Evolutionary conservation across 2,329 filamentous ascomycete species (phyloP).

Genomic region (Chaetothyriales sp.): DNA sequence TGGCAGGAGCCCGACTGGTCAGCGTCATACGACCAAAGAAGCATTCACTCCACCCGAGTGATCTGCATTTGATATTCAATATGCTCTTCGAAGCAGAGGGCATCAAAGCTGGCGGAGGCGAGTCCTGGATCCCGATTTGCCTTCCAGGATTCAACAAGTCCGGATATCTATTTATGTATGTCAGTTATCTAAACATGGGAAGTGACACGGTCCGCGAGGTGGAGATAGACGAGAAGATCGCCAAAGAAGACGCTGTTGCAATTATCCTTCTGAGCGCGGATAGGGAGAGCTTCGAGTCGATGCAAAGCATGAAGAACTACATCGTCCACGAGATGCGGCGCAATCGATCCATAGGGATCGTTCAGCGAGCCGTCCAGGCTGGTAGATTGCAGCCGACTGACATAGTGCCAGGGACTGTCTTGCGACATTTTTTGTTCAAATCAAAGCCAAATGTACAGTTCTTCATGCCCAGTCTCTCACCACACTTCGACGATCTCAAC

Average conservation of each 20-base stretch:
- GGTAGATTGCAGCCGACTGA: slow-evolving; percentile 60
- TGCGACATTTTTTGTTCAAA: slow-evolving; percentile 93
- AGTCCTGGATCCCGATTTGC: slow-evolving; percentile 95
- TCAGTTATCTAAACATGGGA: slow-evolving; percentile 70
- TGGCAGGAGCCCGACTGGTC: slow-evolving; percentile 81
- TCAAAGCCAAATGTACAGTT: slow-evolving; percentile 91
- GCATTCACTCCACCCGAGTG: slow-evolving; percentile 87
- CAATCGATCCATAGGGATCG: slow-evolving; percentile 59
- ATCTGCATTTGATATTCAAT: slow-evolving; percentile 93
- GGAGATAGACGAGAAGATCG: slow-evolving; percentile 26
- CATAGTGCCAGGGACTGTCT: slow-evolving; percentile 61
- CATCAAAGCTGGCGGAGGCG: slow-evolving; percentile 80
- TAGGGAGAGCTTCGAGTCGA: slow-evolving; percentile 82
- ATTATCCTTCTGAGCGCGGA: slow-evolving; percentile 84
- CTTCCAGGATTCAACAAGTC: slow-evolving; percentile 93
- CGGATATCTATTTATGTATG: slow-evolving; percentile 97
- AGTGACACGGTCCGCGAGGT: slow-evolving; percentile 30
- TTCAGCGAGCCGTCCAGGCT: slow-evolving; percentile 52
- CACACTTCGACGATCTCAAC: slow-evolving; percentile 39
- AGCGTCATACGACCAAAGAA: slow-evolving; percentile 89
- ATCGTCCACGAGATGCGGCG: slow-evolving; percentile 56
- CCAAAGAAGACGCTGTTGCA: slow-evolving; percentile 58
- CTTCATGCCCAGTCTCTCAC: slow-evolving; percentile 67
- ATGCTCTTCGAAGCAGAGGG: slow-evolving; percentile 96
- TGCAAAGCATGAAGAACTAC: slow-evolving; percentile 55